phyloP scores from a whole-genome alignment of 768 basidiomycete species.

The Ramaria rubella region DNA sequence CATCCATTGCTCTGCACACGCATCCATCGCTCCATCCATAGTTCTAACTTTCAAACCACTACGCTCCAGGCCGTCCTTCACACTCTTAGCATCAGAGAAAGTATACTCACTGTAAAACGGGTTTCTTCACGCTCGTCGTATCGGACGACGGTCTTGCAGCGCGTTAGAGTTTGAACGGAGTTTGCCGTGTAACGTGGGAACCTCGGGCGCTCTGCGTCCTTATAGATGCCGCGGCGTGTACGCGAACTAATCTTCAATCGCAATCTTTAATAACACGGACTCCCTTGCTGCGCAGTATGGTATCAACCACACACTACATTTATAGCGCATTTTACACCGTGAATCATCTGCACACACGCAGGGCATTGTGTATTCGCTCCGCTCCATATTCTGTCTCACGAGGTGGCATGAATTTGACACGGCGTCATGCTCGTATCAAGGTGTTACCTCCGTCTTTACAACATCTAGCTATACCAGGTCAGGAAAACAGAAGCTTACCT shows the following conservation, averaged over 20 bases:
- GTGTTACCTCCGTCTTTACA: neutral
- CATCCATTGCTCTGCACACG: neutral
- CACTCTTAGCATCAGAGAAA: neutral
- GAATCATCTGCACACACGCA: neutral
- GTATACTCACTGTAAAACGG: neutral
- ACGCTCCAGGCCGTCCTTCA: neutral
- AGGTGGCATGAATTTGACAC: conserved; percentile 1
- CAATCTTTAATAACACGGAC: neutral
- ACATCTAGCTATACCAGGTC: neutral
- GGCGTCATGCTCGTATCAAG: conserved; percentile 1
- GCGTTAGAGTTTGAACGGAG: neutral
- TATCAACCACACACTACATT: neutral
- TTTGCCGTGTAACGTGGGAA: neutral
- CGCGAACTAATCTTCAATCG: neutral
- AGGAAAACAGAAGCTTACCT: neutral
- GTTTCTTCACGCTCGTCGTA: conserved; percentile 2
- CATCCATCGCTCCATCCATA: neutral
- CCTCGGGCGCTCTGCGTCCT: neutral
- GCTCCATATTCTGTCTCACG: neutral
- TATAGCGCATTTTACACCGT: neutral
- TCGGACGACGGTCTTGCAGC: neutral
- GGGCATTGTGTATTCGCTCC: neutral
- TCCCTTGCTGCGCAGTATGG: neutral
- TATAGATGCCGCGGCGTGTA: neutral
- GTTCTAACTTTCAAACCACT: neutral